Base-by-base conservation (phyloP, 495 filamentous ascomycete genomes). In the Bombardia bombarda region DNA sequence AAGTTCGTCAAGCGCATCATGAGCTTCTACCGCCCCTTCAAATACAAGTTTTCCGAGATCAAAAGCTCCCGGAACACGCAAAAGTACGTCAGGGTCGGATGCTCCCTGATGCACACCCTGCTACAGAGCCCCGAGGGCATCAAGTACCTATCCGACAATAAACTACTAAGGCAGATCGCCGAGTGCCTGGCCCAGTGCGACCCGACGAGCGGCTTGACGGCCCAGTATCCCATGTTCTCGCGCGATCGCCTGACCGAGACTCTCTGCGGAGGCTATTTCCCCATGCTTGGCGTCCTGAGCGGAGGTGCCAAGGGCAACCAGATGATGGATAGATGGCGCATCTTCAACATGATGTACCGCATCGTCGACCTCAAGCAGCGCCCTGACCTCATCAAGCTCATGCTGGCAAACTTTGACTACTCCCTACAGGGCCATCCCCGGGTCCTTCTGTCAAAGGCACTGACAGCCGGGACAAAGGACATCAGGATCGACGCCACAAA, bases 331-430 rank as follows among this genome's bases (percentile, higher is more conserved):
- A 73, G 87, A 49, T 97, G 90, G 89, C 86, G 86, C 47, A 90
- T 97, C 73, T 83, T 95, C 58, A 97, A 96, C 61, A 97, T 97
- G 87, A 90, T 95, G 69, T 98, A 98, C 58, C 90, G 96, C 57
- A 92, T 98, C 53, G 78, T 94, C 42, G 93, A 97, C 53, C 73
- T 95, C 16, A 82, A 82, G 51, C 82, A 87, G 57, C 83, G 93
- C 3, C 87, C 90, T 34, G 92, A 98, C 56, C 72, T 98, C 32
- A 85, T 95, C 47, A 83, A 88, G 50, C 72, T 87, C 17, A 76
- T 97, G 53, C 71, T 98, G 7, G 77, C 80, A 24, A 90, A 89
- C 56, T 88, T 98, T 69, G 89, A 97, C 59, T 98, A 93, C 56
- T 81, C 81, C 16, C 67, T 90, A 23, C 69, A 73, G 48, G 90